Evolutionary conservation across 2,329 filamentous ascomycete genomes (phyloP), one percentile per base, ranked within the genome.

Genomic region (Amesomyces nigricolor): DNA sequence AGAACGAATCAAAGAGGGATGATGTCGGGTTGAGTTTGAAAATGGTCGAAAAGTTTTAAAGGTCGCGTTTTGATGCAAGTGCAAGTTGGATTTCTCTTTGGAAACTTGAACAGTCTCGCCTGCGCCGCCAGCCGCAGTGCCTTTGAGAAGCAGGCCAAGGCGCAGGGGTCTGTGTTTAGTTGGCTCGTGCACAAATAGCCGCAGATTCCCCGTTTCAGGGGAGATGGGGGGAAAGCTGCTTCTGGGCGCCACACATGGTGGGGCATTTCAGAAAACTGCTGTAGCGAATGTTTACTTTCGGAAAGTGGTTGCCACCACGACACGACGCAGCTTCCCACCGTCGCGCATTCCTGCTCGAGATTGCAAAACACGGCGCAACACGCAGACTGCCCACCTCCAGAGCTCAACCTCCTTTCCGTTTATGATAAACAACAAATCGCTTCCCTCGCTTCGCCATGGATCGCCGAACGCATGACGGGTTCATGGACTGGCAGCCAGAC

Each of bases 401-500:
- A 47, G 38, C 35, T 26, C 22, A 11, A 13, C 40, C 14, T 32
- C 8, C 5, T 32, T 9, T 8, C 26, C 5, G 35, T n/a, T 5
- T 38, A 29, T 40, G 16, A 47, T 16, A 9, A n/a, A 11, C 48
- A 40, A 10, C 54, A 51, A 35, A 47, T 32, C 17, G 19, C 16
- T 47, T 26, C 17, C 43, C 44, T 48, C 26, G 37, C 22, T 37
- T 22, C 44, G 19, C 48, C 62, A 83, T 80, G 75, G 75, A 81
- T 52, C 74, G 75, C 61, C 74, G 83, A 63, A 81, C 78, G 2
- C 78, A 74, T 60, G 82, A 85, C 69, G 74, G 79, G 58, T 81
- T 74, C 60, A 86, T 86, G 83, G 83, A 86, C 63, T 86, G 80
- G 79, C 80, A 86, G 66, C 86, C 82, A 67, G 77, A 85, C 63